Evolutionary conservation across 805 yeast species (phyloP), one percentile per base, ranked within the genome.

Genomic region (Ogataea glucozyma): DNA sequence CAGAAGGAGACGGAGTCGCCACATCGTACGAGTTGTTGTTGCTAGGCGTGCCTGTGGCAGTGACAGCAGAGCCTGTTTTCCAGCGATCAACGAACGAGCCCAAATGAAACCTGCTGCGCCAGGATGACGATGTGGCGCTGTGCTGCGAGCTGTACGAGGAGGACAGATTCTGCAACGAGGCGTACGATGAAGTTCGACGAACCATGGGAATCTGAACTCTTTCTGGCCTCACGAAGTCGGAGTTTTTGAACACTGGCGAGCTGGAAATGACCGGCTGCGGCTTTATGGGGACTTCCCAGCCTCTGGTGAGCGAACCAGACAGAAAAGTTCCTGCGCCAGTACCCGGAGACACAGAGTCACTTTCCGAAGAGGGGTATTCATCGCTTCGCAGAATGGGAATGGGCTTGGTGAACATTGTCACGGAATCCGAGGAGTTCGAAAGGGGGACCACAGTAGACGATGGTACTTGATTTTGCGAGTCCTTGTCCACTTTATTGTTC

Each of bases 231-330:
- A 47, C 55, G 18, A 39, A 27, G 17, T 47, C 56, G 3, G 32
- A 8, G 11, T 30, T 38, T 26, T 37, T 43, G 21, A 34, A 36
- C 9, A 48, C 21, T 2, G 62, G 62, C 1, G 61, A 56, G 29
- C 40, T 40, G 12, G 63, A 51, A 2, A 49, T 40, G 12, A 49
- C 43, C 6, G 65, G 54, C 2, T 51, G 48, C 2, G 61, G 38
- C 20, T 52, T 57, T 1, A 54, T 38, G 2, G 62, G 61, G 10
- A 74, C 71, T 42, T 71, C 77, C 79, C 79, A 75, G 2, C 78
- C 78, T 24, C 38, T 56, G 38, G 44, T 41, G 36, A 31, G 13
- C 13, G 53, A 48, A 12, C 54, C 47, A 11, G 47, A 38, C 2
- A 46, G 49, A 18, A 49, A 46, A 12, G 26, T 41, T 3, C 32